Evolutionary conservation across 768 basidiomycete genomes (phyloP), one percentile per base, ranked within the genome.

Genomic region (Termitomyces sp.): DNA sequence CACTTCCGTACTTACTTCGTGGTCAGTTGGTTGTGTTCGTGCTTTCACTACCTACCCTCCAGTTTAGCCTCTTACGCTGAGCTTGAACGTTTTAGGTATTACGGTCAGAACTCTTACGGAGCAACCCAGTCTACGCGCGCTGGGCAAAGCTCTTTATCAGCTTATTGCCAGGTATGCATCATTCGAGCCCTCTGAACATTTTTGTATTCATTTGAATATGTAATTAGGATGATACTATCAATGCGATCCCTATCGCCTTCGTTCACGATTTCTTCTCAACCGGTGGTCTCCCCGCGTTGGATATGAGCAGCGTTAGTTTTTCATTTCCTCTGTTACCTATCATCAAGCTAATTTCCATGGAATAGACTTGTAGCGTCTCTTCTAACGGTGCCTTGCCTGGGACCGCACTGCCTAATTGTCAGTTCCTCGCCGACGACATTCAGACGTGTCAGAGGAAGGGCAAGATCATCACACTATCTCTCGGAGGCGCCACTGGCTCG

Each of bases 201-300:
- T 2, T 32, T 15, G 9, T n/a, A 48, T 49, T 29, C 6, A 46
- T 11, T 42, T 50, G 5, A 15, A 17, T 42, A 42, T 42, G 3
- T 11, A 31, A 25, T 4, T 40, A 85, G 81, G 87, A 88, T 66
- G 70, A 79, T 68, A 73, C 79, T 4, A 82, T 88, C 50, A 78
- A 89, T 64, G 81, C 75, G 43, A 74, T 89, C 52, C 87, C 87
- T 0, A 60, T 89, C 49, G 86, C 86, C 1, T 89, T 88, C 70
- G 63, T 89, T 38, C 73, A 82, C 63, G 77, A 81, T 52, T 88
- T 85, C 74, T 87, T 83, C 71, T 81, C 81, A 17, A 75, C 78
- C 10, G 87, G 83, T 8, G 82, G 81, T 57, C 67, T 82, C 8
- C 88, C 87, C 3, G 79, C 82, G 10, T 76, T 89, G 61, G 76